These are phyloP conservation scores for Strobilomyces confusus DNA, from an alignment of 768 basidiomycete genomes.

Conservation along the genomic window DNA sequence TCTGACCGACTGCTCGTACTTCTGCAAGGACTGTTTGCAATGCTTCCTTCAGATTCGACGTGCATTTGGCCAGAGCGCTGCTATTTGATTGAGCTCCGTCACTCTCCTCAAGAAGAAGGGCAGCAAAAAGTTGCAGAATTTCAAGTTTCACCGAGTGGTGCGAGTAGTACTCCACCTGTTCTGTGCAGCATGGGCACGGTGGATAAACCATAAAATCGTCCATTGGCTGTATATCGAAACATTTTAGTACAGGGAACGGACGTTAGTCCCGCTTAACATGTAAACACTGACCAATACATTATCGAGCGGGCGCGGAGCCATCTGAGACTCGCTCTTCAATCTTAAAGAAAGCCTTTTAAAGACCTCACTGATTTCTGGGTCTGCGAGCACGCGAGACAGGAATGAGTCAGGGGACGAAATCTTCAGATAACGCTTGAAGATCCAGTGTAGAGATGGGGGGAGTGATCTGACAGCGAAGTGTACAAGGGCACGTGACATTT, in stretches of 20 bases:
- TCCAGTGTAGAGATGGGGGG: slow-evolving; percentile 7
- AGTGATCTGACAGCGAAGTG: slow-evolving; percentile 26
- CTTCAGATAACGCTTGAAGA: slow-evolving; percentile 24
- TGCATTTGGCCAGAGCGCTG: slow-evolving; percentile 2
- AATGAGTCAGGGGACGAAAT: slow-evolving; percentile 6
- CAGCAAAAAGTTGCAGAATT: slow-evolving; percentile 40
- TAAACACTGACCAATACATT: slow-evolving; percentile 29
- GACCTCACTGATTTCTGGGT: slow-evolving; percentile 12
- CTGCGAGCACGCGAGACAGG: slow-evolving; percentile 18
- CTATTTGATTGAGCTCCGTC: slow-evolving; percentile 12
- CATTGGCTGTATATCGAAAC: slow-evolving; percentile 41
- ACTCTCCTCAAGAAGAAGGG: slow-evolving; percentile 36
- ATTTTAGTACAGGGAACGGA: slow-evolving; percentile 25
- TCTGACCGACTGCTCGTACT: slow-evolving; percentile 12
- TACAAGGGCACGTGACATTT: slow-evolving; percentile 20
- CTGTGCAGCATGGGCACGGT: slow-evolving; percentile 28
- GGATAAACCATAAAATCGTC: slow-evolving; percentile 45
- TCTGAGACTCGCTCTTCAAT: slow-evolving; percentile 10
- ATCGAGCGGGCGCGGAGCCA: slow-evolving; percentile 6
- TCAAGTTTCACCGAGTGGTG: slow-evolving; percentile 37
- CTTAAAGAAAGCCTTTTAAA: slow-evolving; percentile 12
- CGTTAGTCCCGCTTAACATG: slow-evolving; percentile 10
- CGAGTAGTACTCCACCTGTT: slow-evolving; percentile 20
- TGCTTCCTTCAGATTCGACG: slow-evolving; percentile 13
- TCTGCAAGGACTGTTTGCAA: slow-evolving; percentile 24